phyloP scores from a whole-genome alignment of 768 basidiomycete genomes.

The Suillus spraguei region DNA sequence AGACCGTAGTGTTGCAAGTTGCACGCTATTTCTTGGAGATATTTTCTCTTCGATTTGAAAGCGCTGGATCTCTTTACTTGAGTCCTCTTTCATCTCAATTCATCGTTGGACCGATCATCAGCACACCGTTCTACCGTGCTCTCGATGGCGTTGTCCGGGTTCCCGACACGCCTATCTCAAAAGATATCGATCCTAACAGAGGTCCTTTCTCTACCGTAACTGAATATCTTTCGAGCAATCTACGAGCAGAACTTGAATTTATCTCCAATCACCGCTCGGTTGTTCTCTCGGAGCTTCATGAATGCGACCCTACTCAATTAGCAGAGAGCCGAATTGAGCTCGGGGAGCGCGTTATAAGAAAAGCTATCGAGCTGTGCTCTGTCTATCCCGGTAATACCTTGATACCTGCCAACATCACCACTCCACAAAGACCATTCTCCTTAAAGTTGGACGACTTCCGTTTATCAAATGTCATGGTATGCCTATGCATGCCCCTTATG shows the following conservation, averaged over 20 bases:
- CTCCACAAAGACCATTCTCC: neutral
- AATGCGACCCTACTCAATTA: neutral
- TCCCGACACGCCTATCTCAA: neutral
- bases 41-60: constrained; percentile 4
- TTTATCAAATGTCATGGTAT: constrained; percentile 3
- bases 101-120: neutral
- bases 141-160: neutral
- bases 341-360: constrained; percentile 1
- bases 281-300: neutral
- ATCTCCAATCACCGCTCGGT: neutral
- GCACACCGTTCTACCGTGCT: neutral
- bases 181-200: neutral
- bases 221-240: neutral
- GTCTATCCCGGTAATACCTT: constrained; percentile 1
- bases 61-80: constrained; percentile 2
- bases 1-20: constrained; percentile 3
- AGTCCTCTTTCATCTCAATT: neutral
- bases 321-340: constrained; percentile 10
- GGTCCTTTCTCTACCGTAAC: neutral
- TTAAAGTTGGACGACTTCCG: constrained; percentile 5
- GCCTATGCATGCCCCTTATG: neutral
- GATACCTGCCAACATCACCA: neutral
- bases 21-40: constrained; percentile 3
- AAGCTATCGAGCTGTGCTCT: constrained; percentile 3
- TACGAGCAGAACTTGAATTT: neutral